Evolutionary conservation across 2,329 filamentous ascomycete genomes (phyloP), one percentile per base, ranked within the genome.

Genomic region (Arthrocladium fulminans): DNA sequence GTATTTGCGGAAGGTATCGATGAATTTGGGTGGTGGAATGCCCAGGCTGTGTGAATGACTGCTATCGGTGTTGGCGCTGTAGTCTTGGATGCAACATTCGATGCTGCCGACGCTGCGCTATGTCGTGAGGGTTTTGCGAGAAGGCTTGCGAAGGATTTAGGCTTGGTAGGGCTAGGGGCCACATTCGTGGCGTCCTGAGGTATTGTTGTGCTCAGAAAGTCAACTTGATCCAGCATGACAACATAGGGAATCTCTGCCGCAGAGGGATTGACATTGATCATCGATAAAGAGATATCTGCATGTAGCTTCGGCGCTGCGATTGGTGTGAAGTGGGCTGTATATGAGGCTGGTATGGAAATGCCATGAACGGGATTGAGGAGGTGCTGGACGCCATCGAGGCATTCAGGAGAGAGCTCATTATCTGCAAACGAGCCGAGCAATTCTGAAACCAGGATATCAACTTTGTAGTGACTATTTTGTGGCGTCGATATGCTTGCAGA

Each of bases 371-470:
- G 76, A 51, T 81, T 77, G n/a, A 98, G 71, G 37, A 97, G 85
- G 60, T 90, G 84, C 63, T 96, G 90, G 43, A 97, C 89, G 38
- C 92, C 92, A 63, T 98, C 92, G 9, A 98, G 75, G 61, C 92
- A 98, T 69, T 98, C 92, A 0, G 92, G 92, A 0, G 88, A 95
- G 8, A 98, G 79, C 67, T 98, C 92, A 61, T 98, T 98, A 67
- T 98, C 92, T 20, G 83, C 92, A 62, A 97, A 98, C 1, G 89
- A 96, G 30, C 88, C 92, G 0, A 98, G 78, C 0, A 98, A 79
- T 66, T 98, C 92, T 2, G 89, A 96, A 23, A 98, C 81, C 2
- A 98, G 72, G 47, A 98, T 95, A 64, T 98, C 92, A 35, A 98
- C 65, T 17, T 66, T 67, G 34, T 66, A 66, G 38, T 63, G 53